Evolutionary conservation across 495 filamentous ascomycete species (phyloP).

Genomic region (Daldinia caldariorum): DNA sequence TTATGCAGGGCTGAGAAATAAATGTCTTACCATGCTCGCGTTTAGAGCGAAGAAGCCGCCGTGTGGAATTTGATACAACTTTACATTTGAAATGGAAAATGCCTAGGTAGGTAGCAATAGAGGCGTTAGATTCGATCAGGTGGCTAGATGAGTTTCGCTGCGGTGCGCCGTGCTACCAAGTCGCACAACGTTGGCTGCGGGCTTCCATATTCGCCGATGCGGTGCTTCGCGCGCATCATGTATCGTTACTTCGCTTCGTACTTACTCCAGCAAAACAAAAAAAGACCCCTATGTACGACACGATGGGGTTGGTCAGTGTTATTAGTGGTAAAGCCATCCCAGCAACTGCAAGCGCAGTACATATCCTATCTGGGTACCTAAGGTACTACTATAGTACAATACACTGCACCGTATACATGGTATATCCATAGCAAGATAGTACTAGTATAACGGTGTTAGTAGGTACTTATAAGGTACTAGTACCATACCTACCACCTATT

Average conservation of each 20-base stretch:
- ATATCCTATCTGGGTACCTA: slow-evolving; percentile 1
- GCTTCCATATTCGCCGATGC: slow-evolving; percentile 39
- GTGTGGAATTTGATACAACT: not conserved
- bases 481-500: not conserved
- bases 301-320: not conserved
- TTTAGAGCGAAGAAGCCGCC: slow-evolving; percentile 5
- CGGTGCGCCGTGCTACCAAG: slow-evolving; percentile 37
- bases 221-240: slow-evolving; percentile 15
- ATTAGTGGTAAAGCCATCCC: not conserved
- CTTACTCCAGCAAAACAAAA: not conserved
- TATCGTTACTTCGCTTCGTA: no score
- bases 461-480: slow-evolving; percentile 9
- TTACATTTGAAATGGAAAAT: no score
- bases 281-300: slow-evolving; percentile 12
- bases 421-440: not conserved
- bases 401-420: no score
- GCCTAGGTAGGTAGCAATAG: no score
- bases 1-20: no score
- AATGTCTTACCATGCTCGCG: not conserved
- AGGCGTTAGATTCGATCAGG: not conserved
- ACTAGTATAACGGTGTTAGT: not conserved
- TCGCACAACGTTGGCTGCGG: slow-evolving; percentile 35
- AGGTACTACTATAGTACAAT: no score
- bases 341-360: not conserved
- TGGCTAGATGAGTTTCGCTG: slow-evolving; percentile 18